Evolutionary conservation across 768 basidiomycete genomes (phyloP).

Genomic region (Mycena capillaripes): DNA sequence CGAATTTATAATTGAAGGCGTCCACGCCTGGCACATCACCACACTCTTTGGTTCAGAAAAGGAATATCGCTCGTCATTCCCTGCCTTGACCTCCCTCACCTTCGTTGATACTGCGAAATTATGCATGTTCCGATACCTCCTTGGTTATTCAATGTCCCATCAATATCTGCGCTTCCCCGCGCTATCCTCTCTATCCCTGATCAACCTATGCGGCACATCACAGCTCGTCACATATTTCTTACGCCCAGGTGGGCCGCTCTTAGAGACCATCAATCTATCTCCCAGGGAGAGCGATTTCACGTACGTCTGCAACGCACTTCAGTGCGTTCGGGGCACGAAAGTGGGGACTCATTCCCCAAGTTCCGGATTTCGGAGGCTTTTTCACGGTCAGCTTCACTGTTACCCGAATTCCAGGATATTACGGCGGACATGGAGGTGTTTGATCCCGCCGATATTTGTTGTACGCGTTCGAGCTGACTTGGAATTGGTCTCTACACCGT

Average conservation of each 20-base stretch:
- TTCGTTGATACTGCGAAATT: not conserved
- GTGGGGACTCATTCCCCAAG: not conserved
- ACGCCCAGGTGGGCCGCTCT: not conserved
- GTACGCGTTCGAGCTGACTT: too few relatives aligned
- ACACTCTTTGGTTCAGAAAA: not conserved
- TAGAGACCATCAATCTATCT: not conserved
- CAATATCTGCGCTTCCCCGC: not conserved
- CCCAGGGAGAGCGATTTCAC: not conserved
- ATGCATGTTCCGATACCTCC: not conserved
- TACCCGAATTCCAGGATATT: not conserved
- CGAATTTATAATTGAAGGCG: not conserved
- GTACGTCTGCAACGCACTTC: not conserved
- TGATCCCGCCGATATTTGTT: not conserved
- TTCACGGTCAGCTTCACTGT: not conserved
- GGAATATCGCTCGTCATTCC: not conserved
- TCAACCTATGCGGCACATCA: constrained; percentile 6
- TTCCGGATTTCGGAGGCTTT: not conserved
- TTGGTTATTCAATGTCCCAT: not conserved
- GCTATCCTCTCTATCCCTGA: not conserved
- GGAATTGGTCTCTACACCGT: too few relatives aligned
- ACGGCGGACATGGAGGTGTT: not conserved
- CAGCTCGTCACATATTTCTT: not conserved
- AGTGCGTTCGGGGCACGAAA: too few relatives aligned
- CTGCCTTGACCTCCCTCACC: not conserved
- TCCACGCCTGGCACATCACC: not conserved